Percentiles rank a stretch among this genome's conserved stretches.
Evolutionary conservation across 2,329 filamentous ascomycete genomes (phyloP).

Genomic region (Dryadomyces sulphureus): DNA sequence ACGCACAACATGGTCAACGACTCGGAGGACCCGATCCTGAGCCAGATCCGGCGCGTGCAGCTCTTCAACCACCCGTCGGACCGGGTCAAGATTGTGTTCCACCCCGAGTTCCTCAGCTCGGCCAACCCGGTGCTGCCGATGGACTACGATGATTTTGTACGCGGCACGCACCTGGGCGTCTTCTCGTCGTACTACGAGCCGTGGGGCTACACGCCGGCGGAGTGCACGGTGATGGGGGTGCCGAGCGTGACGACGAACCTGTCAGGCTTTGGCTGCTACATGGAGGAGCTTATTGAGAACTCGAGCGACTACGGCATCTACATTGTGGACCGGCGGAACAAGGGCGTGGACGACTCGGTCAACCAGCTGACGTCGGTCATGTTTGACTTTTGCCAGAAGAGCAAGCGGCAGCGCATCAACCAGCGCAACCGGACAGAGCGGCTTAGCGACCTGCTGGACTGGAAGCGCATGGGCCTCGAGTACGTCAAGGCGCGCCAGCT

Average conservation of each 20-base stretch:
- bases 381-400: slow-evolving; percentile 90
- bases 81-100: slow-evolving; percentile 95
- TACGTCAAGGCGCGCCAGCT: slow-evolving; percentile 96
- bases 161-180: slow-evolving; percentile 87
- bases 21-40: slow-evolving; percentile 80
- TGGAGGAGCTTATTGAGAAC: slow-evolving; percentile 98
- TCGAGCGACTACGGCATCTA: slow-evolving; percentile 97
- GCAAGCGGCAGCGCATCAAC: slow-evolving; percentile 92
- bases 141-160: slow-evolving; percentile 97
- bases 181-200: slow-evolving; percentile 98
- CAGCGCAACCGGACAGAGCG: slow-evolving; percentile 94
- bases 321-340: slow-evolving; percentile 89
- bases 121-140: slow-evolving; percentile 88
- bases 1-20: slow-evolving; percentile 99
- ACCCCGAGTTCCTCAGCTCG: slow-evolving; percentile 93
- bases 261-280: slow-evolving; percentile 96
- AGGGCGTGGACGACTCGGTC: slow-evolving; percentile 93
- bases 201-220: slow-evolving; percentile 96
- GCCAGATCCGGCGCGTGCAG: slow-evolving; percentile 89
- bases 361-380: slow-evolving; percentile 87
- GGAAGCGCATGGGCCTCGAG: slow-evolving; percentile 99
- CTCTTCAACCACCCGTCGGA: slow-evolving; percentile 93
- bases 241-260: slow-evolving; percentile 97
- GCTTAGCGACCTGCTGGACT: slow-evolving; percentile 86
- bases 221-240: slow-evolving; percentile 98